Conservation (phyloP, 768 basidiomycete genomes). For the Tricholoma flavovirens region DNA sequence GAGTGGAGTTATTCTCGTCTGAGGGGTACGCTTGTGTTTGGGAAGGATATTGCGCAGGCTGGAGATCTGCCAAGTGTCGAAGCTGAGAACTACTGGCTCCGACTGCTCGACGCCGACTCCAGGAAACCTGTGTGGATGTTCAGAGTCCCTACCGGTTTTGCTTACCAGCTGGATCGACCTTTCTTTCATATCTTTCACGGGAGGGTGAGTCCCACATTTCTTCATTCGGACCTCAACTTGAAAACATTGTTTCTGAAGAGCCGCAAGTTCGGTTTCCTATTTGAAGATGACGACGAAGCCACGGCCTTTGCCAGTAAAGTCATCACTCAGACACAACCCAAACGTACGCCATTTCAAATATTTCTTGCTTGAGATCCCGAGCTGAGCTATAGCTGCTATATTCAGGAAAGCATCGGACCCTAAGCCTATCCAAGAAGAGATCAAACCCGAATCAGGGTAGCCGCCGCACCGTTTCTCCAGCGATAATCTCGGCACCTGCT, state of each 20-base stretch:
- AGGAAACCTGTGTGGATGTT: constrained; percentile 66
- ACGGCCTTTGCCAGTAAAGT: constrained; percentile 34
- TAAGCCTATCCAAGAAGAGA: constrained; percentile 33
- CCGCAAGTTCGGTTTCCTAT: constrained; percentile 47
- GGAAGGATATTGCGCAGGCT: constrained; percentile 30
- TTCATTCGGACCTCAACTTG: constrained; percentile 24
- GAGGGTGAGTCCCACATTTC: constrained; percentile 48
- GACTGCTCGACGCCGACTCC: constrained; percentile 51
- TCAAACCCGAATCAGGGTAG: constrained; percentile 21
- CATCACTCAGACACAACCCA: constrained; percentile 21
- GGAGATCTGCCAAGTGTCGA: constrained; percentile 8
- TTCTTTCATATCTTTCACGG: constrained; percentile 92
- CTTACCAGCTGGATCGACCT: constrained; percentile 79
- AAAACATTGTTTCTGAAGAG: constrained; percentile 49
- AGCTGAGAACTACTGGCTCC: constrained; percentile 50
- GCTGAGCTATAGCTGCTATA: neutral
- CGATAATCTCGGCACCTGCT: constrained; percentile 52
- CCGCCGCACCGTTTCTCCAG: constrained; percentile 24
- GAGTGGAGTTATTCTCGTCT: constrained; percentile 60
- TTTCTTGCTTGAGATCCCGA: neutral
- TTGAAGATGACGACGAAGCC: constrained; percentile 46
- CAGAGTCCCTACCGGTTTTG: constrained; percentile 50
- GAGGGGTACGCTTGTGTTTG: constrained; percentile 55
- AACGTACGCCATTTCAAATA: constrained; percentile 20
- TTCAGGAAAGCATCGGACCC: constrained; percentile 19